Evolutionary conservation across 331 rosid species (phyloP).

Genomic region (Saraca asoca): DNA sequence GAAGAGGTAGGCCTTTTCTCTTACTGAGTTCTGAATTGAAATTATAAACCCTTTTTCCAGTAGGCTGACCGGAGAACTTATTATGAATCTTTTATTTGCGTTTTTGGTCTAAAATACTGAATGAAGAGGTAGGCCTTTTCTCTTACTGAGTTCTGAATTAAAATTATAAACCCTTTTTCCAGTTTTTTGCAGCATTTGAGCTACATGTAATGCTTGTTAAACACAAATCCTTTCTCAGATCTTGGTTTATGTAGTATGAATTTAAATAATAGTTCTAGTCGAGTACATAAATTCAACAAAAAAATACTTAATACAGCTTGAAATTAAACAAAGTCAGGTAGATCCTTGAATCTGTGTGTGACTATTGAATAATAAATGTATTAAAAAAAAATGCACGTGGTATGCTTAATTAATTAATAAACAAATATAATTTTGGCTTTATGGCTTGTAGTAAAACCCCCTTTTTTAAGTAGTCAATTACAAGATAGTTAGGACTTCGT

Average conservation of each 20-base stretch:
- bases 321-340: too few species aligned
- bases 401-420: not conserved
- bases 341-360: too few species aligned
- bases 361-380: too few species aligned
- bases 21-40: not conserved
- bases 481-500: too few species aligned
- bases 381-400: not conserved
- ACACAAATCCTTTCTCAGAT: not conserved
- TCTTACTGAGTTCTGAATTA: not conserved
- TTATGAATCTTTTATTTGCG: not conserved
- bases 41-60: not conserved
- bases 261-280: not conserved
- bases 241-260: conserved; percentile 1
- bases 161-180: not conserved
- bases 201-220: conserved; percentile 2
- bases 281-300: not conserved
- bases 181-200: not conserved
- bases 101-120: not conserved
- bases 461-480: too few species aligned
- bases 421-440: not conserved
- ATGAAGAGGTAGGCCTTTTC: not conserved
- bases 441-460: not conserved
- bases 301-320: too few species aligned
- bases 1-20: not conserved
- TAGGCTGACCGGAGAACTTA: not conserved